Evolutionary conservation across 306 rosid genomes (phyloP).

Genomic region (cucumber (Cucumis sativus)): DNA sequence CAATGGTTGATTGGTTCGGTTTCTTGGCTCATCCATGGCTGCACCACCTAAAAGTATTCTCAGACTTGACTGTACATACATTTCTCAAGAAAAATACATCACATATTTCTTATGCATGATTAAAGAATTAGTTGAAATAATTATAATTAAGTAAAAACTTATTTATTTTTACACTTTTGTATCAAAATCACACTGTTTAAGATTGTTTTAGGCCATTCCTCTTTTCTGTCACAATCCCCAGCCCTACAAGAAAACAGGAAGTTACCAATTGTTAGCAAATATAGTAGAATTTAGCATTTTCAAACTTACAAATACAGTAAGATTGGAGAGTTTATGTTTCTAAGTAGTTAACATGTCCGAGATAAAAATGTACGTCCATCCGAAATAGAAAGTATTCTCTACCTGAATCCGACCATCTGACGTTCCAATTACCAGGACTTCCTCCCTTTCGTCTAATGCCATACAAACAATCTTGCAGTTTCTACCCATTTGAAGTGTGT

Average conservation of each 20-base stretch:
- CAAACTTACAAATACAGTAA: not conserved
- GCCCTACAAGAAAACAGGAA: not conserved
- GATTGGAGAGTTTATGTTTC: not conserved
- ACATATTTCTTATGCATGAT: not conserved
- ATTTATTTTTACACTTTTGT: not conserved
- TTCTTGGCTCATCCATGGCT: not conserved
- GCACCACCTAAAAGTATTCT: not conserved
- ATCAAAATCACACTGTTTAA: not conserved
- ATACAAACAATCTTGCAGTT: slow-evolving; percentile 57
- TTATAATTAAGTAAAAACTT: not conserved
- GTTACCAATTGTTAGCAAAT: not conserved
- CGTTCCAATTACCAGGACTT: slow-evolving; percentile 66
- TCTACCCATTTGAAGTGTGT: slow-evolving; percentile 45
- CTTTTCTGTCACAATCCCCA: not conserved
- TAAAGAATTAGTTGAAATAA: not conserved
- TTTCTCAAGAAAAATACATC: not conserved
- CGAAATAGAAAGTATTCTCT: not conserved
- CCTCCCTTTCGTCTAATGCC: slow-evolving; percentile 57
- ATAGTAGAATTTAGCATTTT: not conserved
- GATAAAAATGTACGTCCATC: no score
- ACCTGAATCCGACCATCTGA: slow-evolving; percentile 87
- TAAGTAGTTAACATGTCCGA: not conserved
- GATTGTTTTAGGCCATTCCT: not conserved
- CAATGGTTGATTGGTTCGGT: no score
- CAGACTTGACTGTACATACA: not conserved